Conservation (phyloP, 257 asterid species). For the Penstemon davidsonii region DNA sequence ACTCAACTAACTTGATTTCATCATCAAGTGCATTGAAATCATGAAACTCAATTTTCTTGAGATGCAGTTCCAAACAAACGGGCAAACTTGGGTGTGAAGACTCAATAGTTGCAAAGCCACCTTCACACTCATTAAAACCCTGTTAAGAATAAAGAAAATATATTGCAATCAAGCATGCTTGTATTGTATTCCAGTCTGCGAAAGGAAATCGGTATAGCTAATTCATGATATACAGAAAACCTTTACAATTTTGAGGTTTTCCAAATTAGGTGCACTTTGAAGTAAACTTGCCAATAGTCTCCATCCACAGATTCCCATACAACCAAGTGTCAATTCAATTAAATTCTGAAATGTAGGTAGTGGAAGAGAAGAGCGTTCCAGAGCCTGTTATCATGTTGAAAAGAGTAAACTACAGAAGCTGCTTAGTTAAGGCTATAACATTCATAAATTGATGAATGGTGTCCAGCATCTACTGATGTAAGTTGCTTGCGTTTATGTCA, state of each 20-base stretch:
- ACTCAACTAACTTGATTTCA: no score
- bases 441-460: no score
- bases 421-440: background rate
- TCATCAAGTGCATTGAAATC: background rate
- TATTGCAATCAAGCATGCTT: background rate
- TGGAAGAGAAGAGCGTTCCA: background rate
- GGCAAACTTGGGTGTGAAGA: background rate
- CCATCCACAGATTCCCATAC: background rate
- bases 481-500: no score
- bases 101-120: background rate
- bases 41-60: background rate
- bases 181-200: background rate
- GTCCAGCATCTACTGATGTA: no score
- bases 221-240: background rate
- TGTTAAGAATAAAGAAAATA: background rate
- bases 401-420: background rate
- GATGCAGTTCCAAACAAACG: background rate
- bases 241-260: background rate
- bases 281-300: background rate
- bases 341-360: constrained; percentile 9
- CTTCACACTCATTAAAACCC: background rate
- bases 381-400: background rate
- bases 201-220: background rate
- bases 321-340: background rate
- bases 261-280: background rate